A percentile compares a stretch with the other conserved stretches of the same genome.
Conservation (phyloP, 2,329 filamentous ascomycete genomes). For the Epichloe glyceriae region DNA sequence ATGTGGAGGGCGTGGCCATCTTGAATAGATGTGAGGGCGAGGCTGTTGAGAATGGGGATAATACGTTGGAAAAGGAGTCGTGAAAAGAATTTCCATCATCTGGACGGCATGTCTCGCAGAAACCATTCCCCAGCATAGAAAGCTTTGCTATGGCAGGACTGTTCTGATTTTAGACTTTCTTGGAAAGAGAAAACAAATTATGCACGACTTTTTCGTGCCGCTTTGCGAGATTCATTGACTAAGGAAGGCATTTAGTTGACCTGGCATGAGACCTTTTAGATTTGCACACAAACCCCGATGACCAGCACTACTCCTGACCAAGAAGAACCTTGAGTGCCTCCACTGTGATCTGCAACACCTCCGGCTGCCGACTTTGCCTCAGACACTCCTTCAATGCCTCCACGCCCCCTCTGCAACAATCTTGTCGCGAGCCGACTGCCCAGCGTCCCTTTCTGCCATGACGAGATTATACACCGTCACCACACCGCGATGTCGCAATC, state of each 20-base stretch:
- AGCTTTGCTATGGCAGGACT: neutral
- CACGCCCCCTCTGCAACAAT: constrained; percentile 51
- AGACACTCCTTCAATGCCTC: constrained; percentile 57
- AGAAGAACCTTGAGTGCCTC: constrained; percentile 59
- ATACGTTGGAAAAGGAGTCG: neutral
- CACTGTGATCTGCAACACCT: constrained; percentile 59
- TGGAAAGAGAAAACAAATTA: no score
- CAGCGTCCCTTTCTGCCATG: constrained; percentile 50
- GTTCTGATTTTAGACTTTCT: no score
- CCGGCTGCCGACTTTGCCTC: constrained; percentile 52
- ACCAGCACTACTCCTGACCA: constrained; percentile 16
- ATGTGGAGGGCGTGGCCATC: constrained; percentile 56
- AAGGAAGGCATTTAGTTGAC: no score
- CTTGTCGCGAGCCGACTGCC: constrained; percentile 44
- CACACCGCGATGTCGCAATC: constrained; percentile 58
- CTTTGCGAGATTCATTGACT: no score
- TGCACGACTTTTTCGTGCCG: no score
- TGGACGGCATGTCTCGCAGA: neutral
- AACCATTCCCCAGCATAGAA: neutral
- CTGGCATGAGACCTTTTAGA: neutral
- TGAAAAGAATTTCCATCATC: neutral
- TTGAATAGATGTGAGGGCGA: constrained; percentile 41
- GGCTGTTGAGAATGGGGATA: neutral
- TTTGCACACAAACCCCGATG: neutral
- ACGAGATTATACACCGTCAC: constrained; percentile 66